Conservation (phyloP, 1,284 basidiomycete genomes). For the Ustilago bromivora region DNA sequence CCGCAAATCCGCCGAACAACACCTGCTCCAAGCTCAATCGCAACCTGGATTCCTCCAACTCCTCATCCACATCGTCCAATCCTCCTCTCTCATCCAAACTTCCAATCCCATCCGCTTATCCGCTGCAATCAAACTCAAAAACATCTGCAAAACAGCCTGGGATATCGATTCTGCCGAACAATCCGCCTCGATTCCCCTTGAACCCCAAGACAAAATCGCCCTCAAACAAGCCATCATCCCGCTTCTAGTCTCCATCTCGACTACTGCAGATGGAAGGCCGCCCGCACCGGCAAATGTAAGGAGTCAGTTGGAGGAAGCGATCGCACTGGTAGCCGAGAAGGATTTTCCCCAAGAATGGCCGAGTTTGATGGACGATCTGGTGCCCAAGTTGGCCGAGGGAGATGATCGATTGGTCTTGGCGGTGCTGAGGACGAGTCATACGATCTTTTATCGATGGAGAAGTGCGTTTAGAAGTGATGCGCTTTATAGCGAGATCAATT, state of each 20-base stretch:
- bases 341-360: conserved; percentile 67
- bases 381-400: conserved; percentile 78
- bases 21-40: conserved; percentile 56
- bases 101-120: conserved; percentile 60
- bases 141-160: conserved; percentile 66
- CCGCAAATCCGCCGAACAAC: conserved; percentile 59
- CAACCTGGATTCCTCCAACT: conserved; percentile 62
- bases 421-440: conserved; percentile 92
- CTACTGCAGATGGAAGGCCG: conserved; percentile 32
- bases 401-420: conserved; percentile 89
- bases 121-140: conserved; percentile 68
- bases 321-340: conserved; percentile 61
- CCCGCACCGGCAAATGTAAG: conserved; percentile 58
- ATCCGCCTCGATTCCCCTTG: conserved; percentile 15
- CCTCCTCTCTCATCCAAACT: conserved; percentile 29
- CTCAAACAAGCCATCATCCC: conserved; percentile 81
- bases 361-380: conserved; percentile 62
- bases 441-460: conserved; percentile 93
- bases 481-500: conserved; percentile 91
- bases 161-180: conserved; percentile 57
- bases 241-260: conserved; percentile 80
- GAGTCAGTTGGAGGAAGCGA: conserved; percentile 62
- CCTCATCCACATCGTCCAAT: conserved; percentile 62
- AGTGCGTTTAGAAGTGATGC: conserved; percentile 87
- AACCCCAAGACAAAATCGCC: conserved; percentile 75